These are phyloP conservation scores for Senna tora DNA, from an alignment of 306 rosid genomes.

Conservation along the genomic window DNA sequence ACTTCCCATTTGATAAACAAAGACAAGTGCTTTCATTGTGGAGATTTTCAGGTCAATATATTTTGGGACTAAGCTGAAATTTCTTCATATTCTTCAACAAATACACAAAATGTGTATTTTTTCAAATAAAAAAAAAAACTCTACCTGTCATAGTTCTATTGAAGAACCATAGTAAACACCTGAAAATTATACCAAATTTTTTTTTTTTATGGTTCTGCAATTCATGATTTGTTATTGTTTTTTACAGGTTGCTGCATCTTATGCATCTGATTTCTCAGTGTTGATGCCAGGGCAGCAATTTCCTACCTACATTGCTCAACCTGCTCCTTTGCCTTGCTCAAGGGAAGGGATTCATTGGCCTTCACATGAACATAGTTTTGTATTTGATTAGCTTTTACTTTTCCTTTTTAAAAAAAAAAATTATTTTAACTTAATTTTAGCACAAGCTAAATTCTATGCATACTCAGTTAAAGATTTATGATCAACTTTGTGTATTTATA, in stretches of 20 bases:
- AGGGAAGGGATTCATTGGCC: conserved; percentile 82
- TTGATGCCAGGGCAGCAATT: conserved; percentile 91
- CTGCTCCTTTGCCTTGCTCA: conserved; percentile 84
- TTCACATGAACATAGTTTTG: conserved; percentile 62
- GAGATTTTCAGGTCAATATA: not conserved
- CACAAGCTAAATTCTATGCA: conserved; percentile 33
- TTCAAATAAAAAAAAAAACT: no score
- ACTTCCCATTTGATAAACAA: not conserved
- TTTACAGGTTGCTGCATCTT: conserved; percentile 57
- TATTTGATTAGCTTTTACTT: conserved; percentile 45
- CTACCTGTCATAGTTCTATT: no score
- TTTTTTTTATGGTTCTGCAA: not conserved
- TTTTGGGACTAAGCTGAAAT: no score
- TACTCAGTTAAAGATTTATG: conserved; percentile 28
- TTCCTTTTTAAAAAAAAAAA: not conserved
- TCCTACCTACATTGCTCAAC: conserved; percentile 84
- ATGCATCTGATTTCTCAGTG: conserved; percentile 71
- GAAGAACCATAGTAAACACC: not conserved
- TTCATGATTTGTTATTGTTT: conserved; percentile 2
- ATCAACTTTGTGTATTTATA: conserved; percentile 24
- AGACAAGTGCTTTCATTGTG: not conserved
- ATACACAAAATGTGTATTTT: no score
- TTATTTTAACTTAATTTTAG: conserved; percentile 11
- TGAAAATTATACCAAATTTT: not conserved
- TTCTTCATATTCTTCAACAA: no score